These are phyloP conservation scores for Globisporangium echinulatum DNA, from an alignment of 352 stramenopile genomes.

Conservation along the genomic window DNA sequence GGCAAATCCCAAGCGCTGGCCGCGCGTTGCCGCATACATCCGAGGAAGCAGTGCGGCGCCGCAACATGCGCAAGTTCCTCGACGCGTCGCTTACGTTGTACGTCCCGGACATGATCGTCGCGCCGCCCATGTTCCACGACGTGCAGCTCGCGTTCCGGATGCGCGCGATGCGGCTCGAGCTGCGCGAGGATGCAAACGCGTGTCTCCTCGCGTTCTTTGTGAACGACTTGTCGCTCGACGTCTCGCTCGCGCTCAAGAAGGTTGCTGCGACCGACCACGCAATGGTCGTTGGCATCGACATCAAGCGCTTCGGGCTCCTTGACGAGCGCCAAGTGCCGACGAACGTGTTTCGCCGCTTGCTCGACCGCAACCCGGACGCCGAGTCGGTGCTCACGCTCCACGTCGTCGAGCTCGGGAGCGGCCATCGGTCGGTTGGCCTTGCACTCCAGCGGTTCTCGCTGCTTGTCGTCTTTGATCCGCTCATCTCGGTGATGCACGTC, in stretches of 20 bases:
- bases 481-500: conserved; percentile 43
- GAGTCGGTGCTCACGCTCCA: conserved; percentile 46
- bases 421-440: conserved; percentile 49
- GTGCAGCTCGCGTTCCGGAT: conserved; percentile 58
- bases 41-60: conserved; percentile 35
- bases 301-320: conserved; percentile 59
- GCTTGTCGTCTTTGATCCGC: conserved; percentile 70
- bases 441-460: conserved; percentile 58
- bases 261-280: conserved; percentile 23
- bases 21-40: conserved; percentile 35
- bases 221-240: conserved; percentile 32
- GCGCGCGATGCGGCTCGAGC: conserved; percentile 31
- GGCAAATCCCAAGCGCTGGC: conserved; percentile 55
- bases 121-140: conserved; percentile 45
- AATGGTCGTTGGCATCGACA: conserved; percentile 41
- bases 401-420: conserved; percentile 38
- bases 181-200: conserved; percentile 44
- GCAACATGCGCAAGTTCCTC: conserved; percentile 62
- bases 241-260: conserved; percentile 48
- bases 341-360: conserved; percentile 70
- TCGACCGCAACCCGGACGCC: conserved; percentile 70
- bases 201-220: conserved; percentile 54
- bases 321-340: conserved; percentile 53
- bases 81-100: conserved; percentile 60
- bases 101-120: conserved; percentile 31